These are phyloP conservation scores for Salvia miltiorrhiza DNA, from an alignment of 257 asterid genomes.

Conservation along the genomic window DNA sequence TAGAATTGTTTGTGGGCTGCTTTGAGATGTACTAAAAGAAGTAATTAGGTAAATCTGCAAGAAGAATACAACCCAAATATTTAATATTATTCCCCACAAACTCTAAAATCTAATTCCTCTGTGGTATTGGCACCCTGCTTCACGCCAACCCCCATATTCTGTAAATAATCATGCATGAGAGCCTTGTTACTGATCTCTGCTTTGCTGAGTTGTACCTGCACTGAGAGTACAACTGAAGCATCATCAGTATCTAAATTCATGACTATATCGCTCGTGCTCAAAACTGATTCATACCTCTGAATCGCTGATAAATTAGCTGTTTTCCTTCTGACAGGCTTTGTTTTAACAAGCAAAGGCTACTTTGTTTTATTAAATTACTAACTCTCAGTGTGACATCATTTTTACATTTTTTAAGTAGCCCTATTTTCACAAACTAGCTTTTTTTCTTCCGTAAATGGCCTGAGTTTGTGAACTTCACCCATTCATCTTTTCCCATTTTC, in stretches of 20 bases:
- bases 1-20: neutral
- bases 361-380: neutral
- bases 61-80: neutral
- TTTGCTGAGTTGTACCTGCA: conserved; percentile 18
- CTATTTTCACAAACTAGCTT: neutral
- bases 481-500: conserved; percentile 4
- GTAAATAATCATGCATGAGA: neutral
- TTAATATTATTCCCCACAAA: neutral
- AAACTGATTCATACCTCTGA: conserved; percentile 16
- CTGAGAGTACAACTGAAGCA: conserved; percentile 10
- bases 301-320: conserved; percentile 1
- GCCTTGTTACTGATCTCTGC: neutral
- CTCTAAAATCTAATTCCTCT: neutral
- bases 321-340: conserved; percentile 15
- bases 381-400: conserved; percentile 17
- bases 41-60: neutral
- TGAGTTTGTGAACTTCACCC: neutral
- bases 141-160: conserved; percentile 12
- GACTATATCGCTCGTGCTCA: conserved; percentile 14
- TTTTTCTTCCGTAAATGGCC: neutral
- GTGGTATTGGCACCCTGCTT: conserved; percentile 6
- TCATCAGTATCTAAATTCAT: neutral
- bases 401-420: neutral
- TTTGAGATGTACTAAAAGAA: conserved; percentile 9
- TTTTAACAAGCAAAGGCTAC: conserved; percentile 31